Base-by-base conservation (phyloP, 2,329 filamentous ascomycete genomes). In the Dactylonectria estremocensis region DNA sequence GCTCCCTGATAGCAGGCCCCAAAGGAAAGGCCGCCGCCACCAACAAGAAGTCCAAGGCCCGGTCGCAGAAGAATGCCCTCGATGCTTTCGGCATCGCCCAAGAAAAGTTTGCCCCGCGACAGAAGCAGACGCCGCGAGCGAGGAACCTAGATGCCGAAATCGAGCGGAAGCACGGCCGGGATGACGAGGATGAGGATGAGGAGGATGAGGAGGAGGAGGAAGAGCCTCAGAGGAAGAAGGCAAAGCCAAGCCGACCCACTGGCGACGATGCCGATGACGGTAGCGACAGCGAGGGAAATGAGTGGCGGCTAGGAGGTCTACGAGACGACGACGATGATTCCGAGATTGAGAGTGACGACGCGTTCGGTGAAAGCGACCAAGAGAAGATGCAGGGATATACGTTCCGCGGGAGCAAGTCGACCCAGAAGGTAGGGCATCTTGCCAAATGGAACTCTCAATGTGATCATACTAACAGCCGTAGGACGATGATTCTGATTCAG, bases 311-410 rank as follows among this genome's bases (percentile, higher is more conserved):
- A 57, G 95, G 95, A 28, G 85, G 81, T 11, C 67, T 89, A 6
- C 85, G 84, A 22, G 83, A 83, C 16, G 87, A 87, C 35, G 89
- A 90, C 43, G 86, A 90, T 20, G 89, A 91, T 72, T 91, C 89
- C 5, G 89, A 91, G 67, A 88, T 91, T 60, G 90, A 91, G 72
- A 90, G 88, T 73, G 89, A 91, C 77, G 94, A 97, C 76, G 95
- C 95, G 2, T 94, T 97, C 85, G 93, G 94, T 3, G 91, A 93
- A 71, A 96, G 93, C 75, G 95, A 97, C 76, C 91, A 96, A 76
- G 95, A 97, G 78, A 88, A 87, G 69, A 97, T 97, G 72, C 90
- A 94, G 70, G 93, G 90, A 11, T 97, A 92, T 75, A 76, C 84
- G 0, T 90, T 90, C 67, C 76, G 86, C 1, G 87, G 86, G 11